Base-by-base conservation (phyloP, 352 stramenopile species). In the Phytopythium sindhum region DNA sequence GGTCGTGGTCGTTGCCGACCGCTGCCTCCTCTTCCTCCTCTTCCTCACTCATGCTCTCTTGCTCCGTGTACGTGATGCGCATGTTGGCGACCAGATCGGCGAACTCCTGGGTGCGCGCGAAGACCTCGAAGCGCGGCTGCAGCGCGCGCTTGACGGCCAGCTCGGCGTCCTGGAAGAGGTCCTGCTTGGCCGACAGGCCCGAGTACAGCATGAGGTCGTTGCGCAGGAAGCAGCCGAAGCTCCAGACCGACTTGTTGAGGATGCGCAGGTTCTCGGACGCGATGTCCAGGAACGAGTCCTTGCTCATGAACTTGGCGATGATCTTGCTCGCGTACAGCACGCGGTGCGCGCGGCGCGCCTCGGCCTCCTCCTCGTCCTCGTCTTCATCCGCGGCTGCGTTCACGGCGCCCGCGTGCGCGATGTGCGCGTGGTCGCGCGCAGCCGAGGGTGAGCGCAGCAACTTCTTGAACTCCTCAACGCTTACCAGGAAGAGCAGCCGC, bases 391-490 rank as follows among this genome's bases (percentile, higher is more conserved):
- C 48, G 4, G 62, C 33, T 11, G 51, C 42, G 15, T 55, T 54
- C 26, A 69, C 60, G 55, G 61, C 39, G n/a, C 47, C 37, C 31
- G 56, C 41, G 39, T 58, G 28, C 29, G 60, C 31, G 35, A 62
- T 66, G 63, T 52, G 58, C 44, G 53, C 29, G 19, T 58, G 33
- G 44, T 28, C 24, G 64, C 61, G 53, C 28, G 50, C 50, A 73
- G 51, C 33, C 39, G 45, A 60, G 26, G 55, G 56, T 58, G n/a
- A 37, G 11, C 37, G 67, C 52, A 91, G 67, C 10, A 92, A 73
- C 54, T 91, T 91, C 74, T 95, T 95, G 73, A 93, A 95, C 67
- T 95, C 86, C 26, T 95, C 86, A 5, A 95, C 86, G 48, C 84
- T 93, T 61, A 95, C 86, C 17, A 95, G 75, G 57, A 95, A 95